phyloP scores from a whole-genome alignment of 1,139 yeast genomes.

The Lodderomyces theae region DNA sequence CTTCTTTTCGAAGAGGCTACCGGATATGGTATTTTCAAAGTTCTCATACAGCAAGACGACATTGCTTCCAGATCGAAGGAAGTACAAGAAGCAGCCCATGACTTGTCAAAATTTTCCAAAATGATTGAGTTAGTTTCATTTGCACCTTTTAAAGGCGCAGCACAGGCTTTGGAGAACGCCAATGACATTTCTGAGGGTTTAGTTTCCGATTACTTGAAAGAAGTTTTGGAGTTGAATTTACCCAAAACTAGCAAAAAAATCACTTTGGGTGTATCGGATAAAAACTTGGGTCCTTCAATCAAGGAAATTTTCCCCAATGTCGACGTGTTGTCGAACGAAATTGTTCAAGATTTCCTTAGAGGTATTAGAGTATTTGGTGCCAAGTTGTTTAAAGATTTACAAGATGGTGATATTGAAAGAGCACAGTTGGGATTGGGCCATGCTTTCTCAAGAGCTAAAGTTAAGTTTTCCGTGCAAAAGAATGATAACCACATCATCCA shows the following conservation, averaged over 20 bases:
- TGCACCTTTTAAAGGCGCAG: slow-evolving; percentile 99
- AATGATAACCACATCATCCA: slow-evolving; percentile 98
- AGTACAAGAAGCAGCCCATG: slow-evolving; percentile 89
- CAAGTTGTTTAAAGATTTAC: slow-evolving; percentile 86
- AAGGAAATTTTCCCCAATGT: slow-evolving; percentile 86
- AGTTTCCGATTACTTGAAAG: slow-evolving; percentile 87
- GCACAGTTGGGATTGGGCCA: slow-evolving; percentile 99
- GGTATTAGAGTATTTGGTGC: slow-evolving; percentile 91
- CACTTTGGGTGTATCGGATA: slow-evolving; percentile 86
- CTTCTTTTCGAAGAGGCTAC: slow-evolving; percentile 98
- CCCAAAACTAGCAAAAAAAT: slow-evolving; percentile 77
- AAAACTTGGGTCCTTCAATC: slow-evolving; percentile 93
- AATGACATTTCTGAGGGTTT: slow-evolving; percentile 97
- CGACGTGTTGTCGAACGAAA: slow-evolving; percentile 87
- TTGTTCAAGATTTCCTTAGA: slow-evolving; percentile 91
- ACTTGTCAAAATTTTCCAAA: slow-evolving; percentile 85
- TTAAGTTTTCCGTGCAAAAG: slow-evolving; percentile 97
- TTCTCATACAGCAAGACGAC: slow-evolving; percentile 89
- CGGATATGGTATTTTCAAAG: slow-evolving; percentile 96
- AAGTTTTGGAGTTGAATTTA: slow-evolving; percentile 83
- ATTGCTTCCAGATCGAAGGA: slow-evolving; percentile 89
- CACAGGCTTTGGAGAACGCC: slow-evolving; percentile 97
- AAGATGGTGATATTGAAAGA: slow-evolving; percentile 93
- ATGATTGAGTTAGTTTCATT: slow-evolving; percentile 90
- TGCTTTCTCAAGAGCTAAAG: slow-evolving; percentile 98